These are phyloP conservation scores for Metschnikowia aberdeeniae DNA, from an alignment of 805 yeast genomes.

Conservation along the genomic window DNA sequence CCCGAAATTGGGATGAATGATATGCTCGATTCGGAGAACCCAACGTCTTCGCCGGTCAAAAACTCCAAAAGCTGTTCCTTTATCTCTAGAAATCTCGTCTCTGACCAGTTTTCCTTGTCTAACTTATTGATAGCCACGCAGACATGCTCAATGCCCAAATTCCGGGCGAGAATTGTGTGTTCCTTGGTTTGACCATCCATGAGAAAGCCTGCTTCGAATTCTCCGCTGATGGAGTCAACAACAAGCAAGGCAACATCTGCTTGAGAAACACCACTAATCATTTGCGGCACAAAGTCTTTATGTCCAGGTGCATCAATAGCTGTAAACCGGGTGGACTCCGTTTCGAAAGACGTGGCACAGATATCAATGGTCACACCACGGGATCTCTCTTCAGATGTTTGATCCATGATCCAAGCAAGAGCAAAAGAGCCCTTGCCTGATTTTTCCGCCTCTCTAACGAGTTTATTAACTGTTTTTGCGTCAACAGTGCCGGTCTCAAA, in stretches of 20 bases:
- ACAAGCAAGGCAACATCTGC: conserved; percentile 74
- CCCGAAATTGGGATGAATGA: conserved; percentile 69
- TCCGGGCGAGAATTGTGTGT: conserved; percentile 65
- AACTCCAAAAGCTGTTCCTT: conserved; percentile 45
- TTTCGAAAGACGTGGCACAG: conserved; percentile 63
- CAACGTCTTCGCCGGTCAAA: conserved; percentile 47
- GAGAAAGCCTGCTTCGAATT: conserved; percentile 66
- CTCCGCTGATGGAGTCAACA: conserved; percentile 61
- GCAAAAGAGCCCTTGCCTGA: conserved; percentile 78
- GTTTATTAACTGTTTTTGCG: conserved; percentile 57
- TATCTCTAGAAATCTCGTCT: conserved; percentile 51
- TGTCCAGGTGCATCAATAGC: conserved; percentile 87
- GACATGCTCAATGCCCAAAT: conserved; percentile 58
- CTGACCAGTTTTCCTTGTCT: conserved; percentile 59
- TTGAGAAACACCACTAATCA: conserved; percentile 79
- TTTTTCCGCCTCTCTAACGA: conserved; percentile 59
- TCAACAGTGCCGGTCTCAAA: conserved; percentile 67
- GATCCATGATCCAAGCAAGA: conserved; percentile 83
- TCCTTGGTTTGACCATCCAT: conserved; percentile 76
- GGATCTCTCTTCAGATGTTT: conserved; percentile 67
- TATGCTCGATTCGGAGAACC: conserved; percentile 41
- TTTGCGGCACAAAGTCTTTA: conserved; percentile 76
- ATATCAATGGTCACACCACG: conserved; percentile 81
- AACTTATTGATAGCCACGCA: conserved; percentile 68
- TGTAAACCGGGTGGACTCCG: conserved; percentile 51